These are phyloP conservation scores for Globisporangium cederbergense DNA, from an alignment of 352 stramenopile genomes.

Conservation along the genomic window DNA sequence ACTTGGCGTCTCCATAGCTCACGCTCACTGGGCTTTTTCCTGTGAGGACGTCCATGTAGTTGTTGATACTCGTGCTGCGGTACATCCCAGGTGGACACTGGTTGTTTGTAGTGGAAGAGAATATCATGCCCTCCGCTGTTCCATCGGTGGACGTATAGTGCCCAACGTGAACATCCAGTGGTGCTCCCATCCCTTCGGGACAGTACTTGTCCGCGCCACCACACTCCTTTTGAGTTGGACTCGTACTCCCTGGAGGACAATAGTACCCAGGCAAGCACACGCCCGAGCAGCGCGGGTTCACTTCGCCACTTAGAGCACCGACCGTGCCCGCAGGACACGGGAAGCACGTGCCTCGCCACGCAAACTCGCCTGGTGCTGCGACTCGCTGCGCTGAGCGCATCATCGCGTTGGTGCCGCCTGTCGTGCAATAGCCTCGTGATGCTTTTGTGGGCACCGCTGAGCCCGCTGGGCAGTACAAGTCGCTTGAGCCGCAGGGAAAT, in stretches of 20 bases:
- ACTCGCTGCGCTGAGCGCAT: constrained; percentile 28
- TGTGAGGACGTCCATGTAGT: constrained; percentile 43
- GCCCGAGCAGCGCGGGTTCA: constrained; percentile 45
- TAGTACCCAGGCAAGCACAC: constrained; percentile 66
- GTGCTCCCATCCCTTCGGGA: constrained; percentile 26
- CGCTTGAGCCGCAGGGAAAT: constrained; percentile 23
- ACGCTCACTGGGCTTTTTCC: constrained; percentile 42
- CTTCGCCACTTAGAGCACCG: constrained; percentile 38
- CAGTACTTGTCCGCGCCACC: constrained; percentile 48
- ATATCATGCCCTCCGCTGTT: constrained; percentile 8
- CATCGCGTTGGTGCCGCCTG: constrained; percentile 6
- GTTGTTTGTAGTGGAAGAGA: constrained; percentile 7
- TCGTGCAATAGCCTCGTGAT: constrained; percentile 32
- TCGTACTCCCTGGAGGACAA: constrained; percentile 50
- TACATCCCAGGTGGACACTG: constrained; percentile 36
- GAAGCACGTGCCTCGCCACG: constrained; percentile 51
- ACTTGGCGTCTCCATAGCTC: constrained; percentile 55
- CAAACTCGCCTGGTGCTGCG: constrained; percentile 49
- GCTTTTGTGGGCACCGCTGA: constrained; percentile 14
- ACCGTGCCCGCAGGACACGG: constrained; percentile 64
- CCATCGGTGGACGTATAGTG: constrained; percentile 50
- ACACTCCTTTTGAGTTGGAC: constrained; percentile 41
- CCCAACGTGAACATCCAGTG: constrained; percentile 24
- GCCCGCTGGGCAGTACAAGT: constrained; percentile 33
- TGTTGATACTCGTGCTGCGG: constrained; percentile 25